Evolutionary conservation across 352 stramenopile species (phyloP).

Genomic region (Phytopythium chamaehyphon): DNA sequence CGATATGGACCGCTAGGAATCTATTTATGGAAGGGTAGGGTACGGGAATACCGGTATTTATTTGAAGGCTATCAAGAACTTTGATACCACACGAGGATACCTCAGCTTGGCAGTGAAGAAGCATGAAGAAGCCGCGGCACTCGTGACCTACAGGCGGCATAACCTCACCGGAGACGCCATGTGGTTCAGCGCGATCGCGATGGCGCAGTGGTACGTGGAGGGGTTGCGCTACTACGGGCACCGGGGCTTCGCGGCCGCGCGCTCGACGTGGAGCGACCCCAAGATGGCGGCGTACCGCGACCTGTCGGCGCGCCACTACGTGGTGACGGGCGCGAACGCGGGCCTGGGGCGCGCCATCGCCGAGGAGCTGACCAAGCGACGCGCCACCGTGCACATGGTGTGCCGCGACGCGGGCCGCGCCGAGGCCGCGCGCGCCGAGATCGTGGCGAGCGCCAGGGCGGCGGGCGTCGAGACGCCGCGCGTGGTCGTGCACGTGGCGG

Average conservation of each 20-base stretch:
- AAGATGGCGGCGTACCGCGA: conserved; percentile 31
- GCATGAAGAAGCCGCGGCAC: too few relatives aligned
- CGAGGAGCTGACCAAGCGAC: conserved; percentile 30
- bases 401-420: conserved; percentile 32
- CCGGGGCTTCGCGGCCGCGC: conserved; percentile 24
- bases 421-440: conserved; percentile 30
- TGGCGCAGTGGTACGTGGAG: conserved; percentile 40
- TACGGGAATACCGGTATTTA: too few relatives aligned
- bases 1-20: too few relatives aligned
- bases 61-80: too few relatives aligned
- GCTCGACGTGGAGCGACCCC: conserved; percentile 26
- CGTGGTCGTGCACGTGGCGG: conserved; percentile 38
- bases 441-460: conserved; percentile 25
- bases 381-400: conserved; percentile 41
- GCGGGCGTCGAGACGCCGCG: conserved; percentile 20
- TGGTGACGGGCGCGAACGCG: conserved; percentile 48
- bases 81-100: too few relatives aligned
- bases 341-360: conserved; percentile 35
- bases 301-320: conserved; percentile 36
- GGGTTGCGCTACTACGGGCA: conserved; percentile 28
- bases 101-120: too few relatives aligned
- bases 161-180: conserved; percentile 10
- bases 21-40: too few relatives aligned
- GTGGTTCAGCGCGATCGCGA: conserved; percentile 35
- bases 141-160: neutral